A percentile compares a stretch with the other conserved stretches of the same genome.
phyloP scores from a whole-genome alignment of 1,139 yeast species.

The Torulaspora globosa region DNA sequence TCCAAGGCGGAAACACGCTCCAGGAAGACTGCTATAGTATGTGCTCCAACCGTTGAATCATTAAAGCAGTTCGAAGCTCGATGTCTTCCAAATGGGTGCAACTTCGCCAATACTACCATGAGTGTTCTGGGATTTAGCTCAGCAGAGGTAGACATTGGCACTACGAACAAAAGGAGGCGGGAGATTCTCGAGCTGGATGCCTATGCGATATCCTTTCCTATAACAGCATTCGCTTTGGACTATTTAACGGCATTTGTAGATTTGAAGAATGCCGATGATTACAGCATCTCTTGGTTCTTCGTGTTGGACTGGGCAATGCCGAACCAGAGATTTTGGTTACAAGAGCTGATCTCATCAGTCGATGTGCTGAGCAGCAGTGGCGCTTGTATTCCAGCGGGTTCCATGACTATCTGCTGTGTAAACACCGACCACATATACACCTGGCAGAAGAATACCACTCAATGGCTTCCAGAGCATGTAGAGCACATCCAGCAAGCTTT shows the following conservation, averaged over 20 bases:
- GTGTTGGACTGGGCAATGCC: constrained; percentile 24
- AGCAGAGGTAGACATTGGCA: background rate
- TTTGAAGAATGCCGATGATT: background rate
- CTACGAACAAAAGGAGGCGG: background rate
- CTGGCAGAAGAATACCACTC: constrained; percentile 19
- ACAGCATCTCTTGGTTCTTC: constrained; percentile 17
- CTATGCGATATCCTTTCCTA: constrained; percentile 9
- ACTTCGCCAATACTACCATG: constrained; percentile 7
- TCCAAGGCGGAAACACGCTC: background rate
- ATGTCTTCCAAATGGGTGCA: constrained; percentile 6
- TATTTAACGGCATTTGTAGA: constrained; percentile 7
- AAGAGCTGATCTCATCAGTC: constrained; percentile 10
- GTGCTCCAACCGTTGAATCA: constrained; percentile 9
- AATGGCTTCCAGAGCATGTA: constrained; percentile 24
- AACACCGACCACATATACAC: constrained; percentile 19
- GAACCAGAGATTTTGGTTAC: constrained; percentile 22
- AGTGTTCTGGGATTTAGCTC: constrained; percentile 7
- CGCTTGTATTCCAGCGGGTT: constrained; percentile 9
- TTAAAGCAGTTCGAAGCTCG: constrained; percentile 10
- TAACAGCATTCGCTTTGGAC: background rate
- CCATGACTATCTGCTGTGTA: constrained; percentile 14
- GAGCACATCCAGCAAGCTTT: constrained; percentile 26
- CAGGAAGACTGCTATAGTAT: constrained; percentile 3
- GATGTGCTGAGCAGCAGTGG: constrained; percentile 4
- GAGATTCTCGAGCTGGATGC: constrained; percentile 2